Evolutionary conservation across 257 asterid species (phyloP).

Genomic region (Solanum ossicruentum): DNA sequence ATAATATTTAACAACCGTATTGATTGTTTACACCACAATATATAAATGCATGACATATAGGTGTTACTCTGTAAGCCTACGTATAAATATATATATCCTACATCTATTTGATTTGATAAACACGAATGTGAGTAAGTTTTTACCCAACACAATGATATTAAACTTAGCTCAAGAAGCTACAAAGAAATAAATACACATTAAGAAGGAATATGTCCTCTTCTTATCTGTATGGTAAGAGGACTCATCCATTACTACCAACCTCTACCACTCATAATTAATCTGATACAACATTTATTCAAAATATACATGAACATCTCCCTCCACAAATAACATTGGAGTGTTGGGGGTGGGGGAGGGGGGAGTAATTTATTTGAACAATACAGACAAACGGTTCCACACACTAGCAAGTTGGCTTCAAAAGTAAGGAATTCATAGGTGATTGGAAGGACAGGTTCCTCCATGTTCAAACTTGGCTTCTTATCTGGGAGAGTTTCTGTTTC

Average conservation of each 20-base stretch:
- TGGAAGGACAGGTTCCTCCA: not conserved
- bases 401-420: not conserved
- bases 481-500: not conserved
- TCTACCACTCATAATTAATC: not conserved
- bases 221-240: not conserved
- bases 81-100: no score
- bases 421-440: not conserved
- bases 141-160: not conserved
- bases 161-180: not conserved
- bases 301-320: not conserved
- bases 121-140: not conserved
- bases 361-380: not conserved
- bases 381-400: not conserved
- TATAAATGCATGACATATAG: not conserved
- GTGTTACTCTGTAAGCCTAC: no score
- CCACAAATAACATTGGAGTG: not conserved
- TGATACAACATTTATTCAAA: not conserved
- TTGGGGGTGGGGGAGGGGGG: not conserved
- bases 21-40: not conserved
- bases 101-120: not conserved
- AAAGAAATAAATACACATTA: not conserved
- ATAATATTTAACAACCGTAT: no score
- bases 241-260: not conserved
- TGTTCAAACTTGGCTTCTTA: not conserved
- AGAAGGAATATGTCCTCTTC: no score